A percentile compares a stretch with the other conserved stretches of the same genome.
Conservation (phyloP, 768 basidiomycete genomes). For the Filobasidium floriforme region DNA sequence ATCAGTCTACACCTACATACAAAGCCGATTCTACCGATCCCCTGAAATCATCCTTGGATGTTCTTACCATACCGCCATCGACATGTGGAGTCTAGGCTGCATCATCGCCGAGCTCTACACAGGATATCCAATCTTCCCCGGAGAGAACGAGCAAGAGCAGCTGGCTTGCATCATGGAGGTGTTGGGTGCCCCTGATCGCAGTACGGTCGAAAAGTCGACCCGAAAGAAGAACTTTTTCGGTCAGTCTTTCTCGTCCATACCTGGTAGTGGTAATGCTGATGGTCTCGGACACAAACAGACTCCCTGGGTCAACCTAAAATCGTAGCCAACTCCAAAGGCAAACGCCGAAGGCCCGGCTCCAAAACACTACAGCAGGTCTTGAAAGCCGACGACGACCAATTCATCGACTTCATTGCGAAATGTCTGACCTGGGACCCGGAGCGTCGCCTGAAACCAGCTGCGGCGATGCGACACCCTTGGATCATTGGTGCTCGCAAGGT, state of each 20-base stretch:
- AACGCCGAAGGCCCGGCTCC: slow-evolving; percentile 79
- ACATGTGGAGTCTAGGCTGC: slow-evolving; percentile 99
- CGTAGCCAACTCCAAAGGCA: slow-evolving; percentile 92
- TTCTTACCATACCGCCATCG: slow-evolving; percentile 98
- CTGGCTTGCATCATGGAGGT: slow-evolving; percentile 99
- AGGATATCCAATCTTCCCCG: slow-evolving; percentile 96
- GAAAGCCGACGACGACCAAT: slow-evolving; percentile 85
- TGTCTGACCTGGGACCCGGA: slow-evolving; percentile 99
- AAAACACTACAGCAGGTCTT: slow-evolving; percentile 84
- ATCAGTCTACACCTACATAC: slow-evolving; percentile 96
- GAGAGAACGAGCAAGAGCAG: slow-evolving; percentile 98
- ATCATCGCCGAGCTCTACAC: slow-evolving; percentile 95
- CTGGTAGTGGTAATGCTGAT: background rate
- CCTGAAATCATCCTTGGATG: slow-evolving; percentile 98
- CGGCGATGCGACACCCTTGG: slow-evolving; percentile 86
- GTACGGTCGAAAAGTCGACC: slow-evolving; percentile 86
- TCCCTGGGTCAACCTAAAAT: slow-evolving; percentile 85
- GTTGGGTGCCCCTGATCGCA: slow-evolving; percentile 87
- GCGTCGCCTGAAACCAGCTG: slow-evolving; percentile 83
- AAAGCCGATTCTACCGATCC: slow-evolving; percentile 98
- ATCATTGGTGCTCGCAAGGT: slow-evolving; percentile 42
- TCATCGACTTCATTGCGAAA: slow-evolving; percentile 92
- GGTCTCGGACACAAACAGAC: slow-evolving; percentile 48
- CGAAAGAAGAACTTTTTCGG: slow-evolving; percentile 95
- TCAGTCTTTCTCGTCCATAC: slow-evolving; percentile 46